These are phyloP conservation scores for Arxiozyma slooffiae DNA, from an alignment of 1,139 yeast species.

Conservation along the genomic window DNA sequence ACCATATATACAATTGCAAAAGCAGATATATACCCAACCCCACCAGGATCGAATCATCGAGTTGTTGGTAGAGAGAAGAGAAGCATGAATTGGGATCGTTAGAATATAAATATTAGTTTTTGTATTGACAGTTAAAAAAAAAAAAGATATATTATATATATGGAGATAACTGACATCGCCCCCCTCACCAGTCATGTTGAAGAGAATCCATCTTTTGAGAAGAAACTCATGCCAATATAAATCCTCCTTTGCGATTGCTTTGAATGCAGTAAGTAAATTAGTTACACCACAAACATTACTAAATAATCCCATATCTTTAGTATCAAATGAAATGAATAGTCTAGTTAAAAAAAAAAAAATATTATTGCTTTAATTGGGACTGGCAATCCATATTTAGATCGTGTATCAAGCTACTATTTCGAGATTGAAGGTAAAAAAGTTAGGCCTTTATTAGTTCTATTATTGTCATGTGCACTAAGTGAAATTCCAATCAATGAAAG, in stretches of 20 bases:
- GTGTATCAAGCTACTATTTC: conserved; percentile 86
- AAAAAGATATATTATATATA: too few relatives aligned
- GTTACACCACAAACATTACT: conserved; percentile 59
- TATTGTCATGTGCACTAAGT: conserved; percentile 72
- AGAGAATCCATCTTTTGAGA: background rate
- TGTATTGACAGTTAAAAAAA: too few relatives aligned
- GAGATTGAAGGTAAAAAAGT: conserved; percentile 95
- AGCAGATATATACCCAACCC: too few relatives aligned
- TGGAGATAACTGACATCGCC: background rate
- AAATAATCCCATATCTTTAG: conserved; percentile 80
- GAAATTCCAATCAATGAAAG: conserved; percentile 66
- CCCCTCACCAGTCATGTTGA: background rate
- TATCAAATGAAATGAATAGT: conserved; percentile 89
- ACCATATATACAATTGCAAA: too few relatives aligned
- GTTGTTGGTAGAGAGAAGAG: too few relatives aligned
- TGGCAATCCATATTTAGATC: conserved; percentile 83
- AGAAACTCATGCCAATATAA: conserved; percentile 12
- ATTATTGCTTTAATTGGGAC: conserved; percentile 83
- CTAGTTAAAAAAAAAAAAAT: conserved; percentile 77
- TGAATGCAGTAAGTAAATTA: conserved; percentile 67
- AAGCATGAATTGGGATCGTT: too few relatives aligned
- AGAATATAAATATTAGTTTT: too few relatives aligned
- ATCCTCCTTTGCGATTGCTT: conserved; percentile 50
- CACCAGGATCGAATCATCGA: too few relatives aligned
- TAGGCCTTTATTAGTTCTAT: conserved; percentile 77